These are phyloP conservation scores for Rhizophlyctis rosea DNA, from an alignment of 192 early-diverging fungal genomes.

Conservation along the genomic window DNA sequence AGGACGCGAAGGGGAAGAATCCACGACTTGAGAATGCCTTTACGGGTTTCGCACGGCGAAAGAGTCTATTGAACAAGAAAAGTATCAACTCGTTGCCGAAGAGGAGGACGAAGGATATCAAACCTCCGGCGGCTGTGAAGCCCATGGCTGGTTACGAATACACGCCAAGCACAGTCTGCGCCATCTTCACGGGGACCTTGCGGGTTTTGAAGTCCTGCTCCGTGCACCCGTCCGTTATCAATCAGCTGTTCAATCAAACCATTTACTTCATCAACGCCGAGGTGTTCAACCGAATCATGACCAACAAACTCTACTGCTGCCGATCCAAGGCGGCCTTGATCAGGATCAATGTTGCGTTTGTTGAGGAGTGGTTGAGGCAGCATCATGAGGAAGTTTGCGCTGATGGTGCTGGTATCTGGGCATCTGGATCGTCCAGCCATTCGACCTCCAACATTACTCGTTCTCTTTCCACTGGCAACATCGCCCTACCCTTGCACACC, in stretches of 20 bases:
- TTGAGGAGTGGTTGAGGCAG: not conserved
- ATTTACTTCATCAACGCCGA: conserved; percentile 74
- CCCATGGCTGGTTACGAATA: not conserved
- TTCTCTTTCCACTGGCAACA: not conserved
- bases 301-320: not conserved
- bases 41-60: not conserved
- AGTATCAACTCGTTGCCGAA: not conserved
- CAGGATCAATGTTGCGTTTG: not conserved
- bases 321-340: not conserved
- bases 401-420: no score
- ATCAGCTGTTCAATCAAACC: conserved; percentile 71
- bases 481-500: conserved; percentile 48
- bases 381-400: not conserved
- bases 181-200: conserved; percentile 30
- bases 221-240: conserved; percentile 73
- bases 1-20: not conserved
- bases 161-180: not conserved
- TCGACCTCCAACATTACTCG: not conserved
- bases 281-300: conserved; percentile 69
- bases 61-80: not conserved
- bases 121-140: not conserved
- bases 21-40: not conserved
- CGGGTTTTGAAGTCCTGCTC: conserved; percentile 67
- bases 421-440: not conserved
- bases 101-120: not conserved